Evolutionary conservation across 129 eudicot species (phyloP).

Genomic region (Mikania micrantha): DNA sequence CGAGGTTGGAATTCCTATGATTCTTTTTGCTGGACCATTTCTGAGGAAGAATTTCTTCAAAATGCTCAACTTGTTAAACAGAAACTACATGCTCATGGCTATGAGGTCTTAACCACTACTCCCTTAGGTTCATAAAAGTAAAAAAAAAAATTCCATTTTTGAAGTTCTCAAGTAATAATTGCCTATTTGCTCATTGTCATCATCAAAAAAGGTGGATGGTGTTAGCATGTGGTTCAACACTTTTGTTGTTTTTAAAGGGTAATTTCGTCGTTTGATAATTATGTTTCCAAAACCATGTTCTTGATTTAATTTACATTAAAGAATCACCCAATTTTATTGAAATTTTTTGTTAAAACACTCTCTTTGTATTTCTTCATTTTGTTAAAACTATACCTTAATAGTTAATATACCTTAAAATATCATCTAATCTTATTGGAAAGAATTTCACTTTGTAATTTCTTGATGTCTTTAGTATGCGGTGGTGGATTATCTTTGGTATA

Average conservation of each 20-base stretch:
- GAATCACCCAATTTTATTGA: neutral
- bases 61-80: conserved; percentile 69
- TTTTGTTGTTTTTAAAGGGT: neutral
- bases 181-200: neutral
- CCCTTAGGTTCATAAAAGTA: neutral
- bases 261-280: neutral
- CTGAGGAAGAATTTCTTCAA: conserved; percentile 77
- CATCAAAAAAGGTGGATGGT: conserved; percentile 2
- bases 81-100: conserved; percentile 58
- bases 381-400: neutral
- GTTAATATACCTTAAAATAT: too few relatives aligned
- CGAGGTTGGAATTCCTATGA: conserved; percentile 99
- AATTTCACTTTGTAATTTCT: too few relatives aligned
- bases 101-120: conserved; percentile 49
- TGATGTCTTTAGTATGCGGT: conserved; percentile 65
- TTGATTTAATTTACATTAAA: neutral
- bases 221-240: neutral
- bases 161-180: conserved; percentile 1
- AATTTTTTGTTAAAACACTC: neutral
- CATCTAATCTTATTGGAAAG: neutral
- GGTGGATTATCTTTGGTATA: conserved; percentile 98
- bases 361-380: neutral
- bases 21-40: conserved; percentile 88
- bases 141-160: neutral
- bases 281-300: neutral